phyloP scores from a whole-genome alignment of 352 stramenopile species.

The Blastocystis sp. region DNA sequence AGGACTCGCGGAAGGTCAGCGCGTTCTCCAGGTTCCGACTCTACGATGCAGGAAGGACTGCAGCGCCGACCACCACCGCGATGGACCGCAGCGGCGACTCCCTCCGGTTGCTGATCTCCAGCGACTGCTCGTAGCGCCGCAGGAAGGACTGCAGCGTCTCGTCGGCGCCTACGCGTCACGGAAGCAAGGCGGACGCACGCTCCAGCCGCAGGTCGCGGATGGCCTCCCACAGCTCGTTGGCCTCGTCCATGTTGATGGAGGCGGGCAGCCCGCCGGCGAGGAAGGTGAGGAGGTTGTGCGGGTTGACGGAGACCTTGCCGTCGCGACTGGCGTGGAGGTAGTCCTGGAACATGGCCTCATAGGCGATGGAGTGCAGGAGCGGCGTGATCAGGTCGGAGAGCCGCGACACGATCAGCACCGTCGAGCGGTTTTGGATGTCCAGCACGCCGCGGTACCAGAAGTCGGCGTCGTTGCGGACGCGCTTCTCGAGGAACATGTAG shows the following conservation, averaged over 20 bases:
- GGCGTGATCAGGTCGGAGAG: conserved; percentile 55
- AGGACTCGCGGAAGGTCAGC: conserved; percentile 47
- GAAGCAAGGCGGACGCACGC: neutral
- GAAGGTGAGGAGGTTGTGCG: conserved; percentile 35
- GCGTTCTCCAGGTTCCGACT: conserved; percentile 51
- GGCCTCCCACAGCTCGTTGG: conserved; percentile 28
- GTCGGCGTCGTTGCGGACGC: conserved; percentile 40
- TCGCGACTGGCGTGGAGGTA: conserved; percentile 55
- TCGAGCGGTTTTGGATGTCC: conserved; percentile 61
- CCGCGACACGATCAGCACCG: conserved; percentile 40
- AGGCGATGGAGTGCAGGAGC: conserved; percentile 45
- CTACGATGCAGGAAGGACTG: neutral
- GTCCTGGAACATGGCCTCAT: conserved; percentile 65
- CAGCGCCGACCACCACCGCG: conserved; percentile 25
- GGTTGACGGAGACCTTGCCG: conserved; percentile 25
- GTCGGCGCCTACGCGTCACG: conserved; percentile 7
- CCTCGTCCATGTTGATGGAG: conserved; percentile 19
- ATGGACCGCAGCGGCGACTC: conserved; percentile 51
- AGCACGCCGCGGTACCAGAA: conserved; percentile 57
- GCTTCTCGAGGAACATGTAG: conserved; percentile 33
- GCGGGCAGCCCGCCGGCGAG: conserved; percentile 25
- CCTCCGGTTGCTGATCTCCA: conserved; percentile 58
- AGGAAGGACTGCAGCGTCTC: conserved; percentile 15
- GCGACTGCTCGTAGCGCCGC: conserved; percentile 37
- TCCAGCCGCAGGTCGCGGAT: conserved; percentile 39